A percentile compares a stretch with the other conserved stretches of the same genome.
Conservation (phyloP, 176 grass and related monocot genomes). For the Pharus latifolius region DNA sequence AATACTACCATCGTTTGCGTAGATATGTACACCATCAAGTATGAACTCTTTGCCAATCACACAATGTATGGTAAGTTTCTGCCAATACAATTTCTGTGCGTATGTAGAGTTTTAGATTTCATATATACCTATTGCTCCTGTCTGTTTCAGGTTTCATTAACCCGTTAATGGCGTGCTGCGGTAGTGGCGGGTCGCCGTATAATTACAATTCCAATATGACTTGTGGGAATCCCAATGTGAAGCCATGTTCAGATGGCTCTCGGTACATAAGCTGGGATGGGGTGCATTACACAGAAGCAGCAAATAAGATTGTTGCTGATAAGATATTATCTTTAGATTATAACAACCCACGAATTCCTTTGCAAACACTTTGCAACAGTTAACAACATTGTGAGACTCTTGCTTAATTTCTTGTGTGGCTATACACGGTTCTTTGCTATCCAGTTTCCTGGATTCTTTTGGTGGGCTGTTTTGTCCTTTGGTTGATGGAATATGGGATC, state of each 20-base stretch:
- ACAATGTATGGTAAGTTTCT: slow-evolving; percentile 26
- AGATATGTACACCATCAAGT: slow-evolving; percentile 54
- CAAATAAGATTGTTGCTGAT: slow-evolving; percentile 17
- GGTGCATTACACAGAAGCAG: slow-evolving; percentile 32
- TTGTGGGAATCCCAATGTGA: slow-evolving; percentile 16
- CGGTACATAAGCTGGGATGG: slow-evolving; percentile 46
- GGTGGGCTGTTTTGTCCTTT: too few species aligned
- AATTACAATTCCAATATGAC: slow-evolving; percentile 9
- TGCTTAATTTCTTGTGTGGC: too few species aligned
- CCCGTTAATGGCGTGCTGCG: slow-evolving; percentile 43
- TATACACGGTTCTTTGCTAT: too few species aligned
- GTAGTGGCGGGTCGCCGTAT: slow-evolving; percentile 28
- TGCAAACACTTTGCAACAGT: background rate
- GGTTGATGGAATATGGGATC: too few species aligned
- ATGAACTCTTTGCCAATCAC: slow-evolving; percentile 41
- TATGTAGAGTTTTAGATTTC: too few species aligned
- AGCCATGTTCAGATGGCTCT: slow-evolving; percentile 18
- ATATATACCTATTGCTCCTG: background rate
- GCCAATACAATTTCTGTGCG: background rate
- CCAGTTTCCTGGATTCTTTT: too few species aligned
- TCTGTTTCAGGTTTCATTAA: slow-evolving; percentile 26
- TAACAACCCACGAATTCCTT: background rate
- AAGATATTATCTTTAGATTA: slow-evolving; percentile 18
- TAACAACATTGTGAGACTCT: too few species aligned
- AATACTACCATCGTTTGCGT: slow-evolving; percentile 24